Conservation (phyloP, 306 rosid genomes). For the Nissolia schottii region DNA sequence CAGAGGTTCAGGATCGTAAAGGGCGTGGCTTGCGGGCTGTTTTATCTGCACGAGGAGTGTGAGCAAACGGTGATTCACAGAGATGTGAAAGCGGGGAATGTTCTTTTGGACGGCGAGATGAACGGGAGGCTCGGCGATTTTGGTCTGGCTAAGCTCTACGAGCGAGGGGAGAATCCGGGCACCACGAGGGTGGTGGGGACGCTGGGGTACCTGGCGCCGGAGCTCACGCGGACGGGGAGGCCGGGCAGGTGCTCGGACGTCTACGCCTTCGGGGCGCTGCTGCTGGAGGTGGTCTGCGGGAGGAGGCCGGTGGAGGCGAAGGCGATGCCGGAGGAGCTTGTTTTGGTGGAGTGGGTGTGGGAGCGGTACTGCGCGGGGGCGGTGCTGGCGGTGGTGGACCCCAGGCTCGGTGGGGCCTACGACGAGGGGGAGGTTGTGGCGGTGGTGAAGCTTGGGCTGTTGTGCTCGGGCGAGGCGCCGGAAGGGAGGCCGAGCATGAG, state of each 20-base stretch:
- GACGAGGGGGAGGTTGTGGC: constrained; percentile 43
- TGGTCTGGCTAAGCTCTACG: constrained; percentile 55
- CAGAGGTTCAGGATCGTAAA: constrained; percentile 52
- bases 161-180: constrained; percentile 46
- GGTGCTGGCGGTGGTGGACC: constrained; percentile 37
- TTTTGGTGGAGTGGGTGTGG: constrained; percentile 63
- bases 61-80: constrained; percentile 66
- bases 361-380: constrained; percentile 45
- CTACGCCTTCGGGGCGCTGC: constrained; percentile 54
- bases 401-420: constrained; percentile 29
- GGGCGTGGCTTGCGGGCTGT: constrained; percentile 52
- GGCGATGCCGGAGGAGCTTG: constrained; percentile 58
- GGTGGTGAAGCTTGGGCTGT: constrained; percentile 44
- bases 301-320: constrained; percentile 54
- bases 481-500: constrained; percentile 40
- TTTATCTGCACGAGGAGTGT: constrained; percentile 63
- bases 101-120: constrained; percentile 50
- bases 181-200: constrained; percentile 66
- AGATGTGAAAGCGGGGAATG: constrained; percentile 61
- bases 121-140: constrained; percentile 55
- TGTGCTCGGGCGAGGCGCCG: constrained; percentile 44
- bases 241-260: constrained; percentile 51
- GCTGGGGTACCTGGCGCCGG: constrained; percentile 59
- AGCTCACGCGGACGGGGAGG: constrained; percentile 54
- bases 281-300: constrained; percentile 60